Base-by-base conservation (phyloP, 1,139 yeast genomes). In the Pichia sp. region DNA sequence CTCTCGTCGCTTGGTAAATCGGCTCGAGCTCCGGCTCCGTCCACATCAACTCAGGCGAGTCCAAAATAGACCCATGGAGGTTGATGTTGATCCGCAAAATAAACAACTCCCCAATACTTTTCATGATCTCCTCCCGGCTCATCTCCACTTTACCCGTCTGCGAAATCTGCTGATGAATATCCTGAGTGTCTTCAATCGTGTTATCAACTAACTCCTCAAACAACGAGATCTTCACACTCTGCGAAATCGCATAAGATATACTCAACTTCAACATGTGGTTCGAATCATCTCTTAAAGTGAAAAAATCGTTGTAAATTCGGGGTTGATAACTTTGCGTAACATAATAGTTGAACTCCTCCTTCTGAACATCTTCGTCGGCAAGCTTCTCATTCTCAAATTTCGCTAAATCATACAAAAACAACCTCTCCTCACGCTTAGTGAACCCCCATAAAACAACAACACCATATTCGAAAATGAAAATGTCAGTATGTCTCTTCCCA, bases 21-120 rank as follows among this genome's bases (percentile, higher is more conserved):
- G 99, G 99, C 68, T 93, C 98, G 57, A 93, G 75, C 65, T 92
- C 97, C 1, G 99, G 99, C 67, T 93, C 98, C 0, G 97, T 85
- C 99, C 99, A 93, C 97, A 93, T 91, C 56, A 93, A 80, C 69
- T 93, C 98, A 0, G 99, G 99, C 1, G 96, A 88, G 68, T 93
- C 99, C 60, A 93, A 74, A 27, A 93, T 95, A 2, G 97, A 90
- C 1, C 98, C 98, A 72, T 93, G 98, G 59, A 93, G 75, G 67
- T 93, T 93, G 61, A 91, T 89, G 69, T 87, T 90, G 57, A 93
- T 93, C 58, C 99, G 76, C 61, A 93, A 75, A 57, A 93, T 93
- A 70, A 93, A 93, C 60, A 93, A 77, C 69, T 93, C 98, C 17
- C 99, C 99, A 57, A 93, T 93, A 55, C 95, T 86, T 72, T 91